Evolutionary conservation across 1,284 basidiomycete species (phyloP), one percentile per base, ranked within the genome.

Genomic region (Moesziomyces antarcticus): DNA sequence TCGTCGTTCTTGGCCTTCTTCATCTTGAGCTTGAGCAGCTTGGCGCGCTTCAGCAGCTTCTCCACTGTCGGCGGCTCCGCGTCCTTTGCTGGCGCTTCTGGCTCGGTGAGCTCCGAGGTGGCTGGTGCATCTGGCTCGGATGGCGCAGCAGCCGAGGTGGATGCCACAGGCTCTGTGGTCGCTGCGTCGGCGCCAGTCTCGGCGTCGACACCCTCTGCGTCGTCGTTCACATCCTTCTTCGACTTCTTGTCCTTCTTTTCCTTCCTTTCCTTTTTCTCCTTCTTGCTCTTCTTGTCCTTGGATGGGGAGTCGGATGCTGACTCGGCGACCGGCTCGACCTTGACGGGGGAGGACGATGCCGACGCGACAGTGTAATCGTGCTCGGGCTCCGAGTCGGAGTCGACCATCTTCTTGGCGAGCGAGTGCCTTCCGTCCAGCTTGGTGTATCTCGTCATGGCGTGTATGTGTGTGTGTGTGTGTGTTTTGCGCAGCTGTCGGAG

Each of bases 21-120:
- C 43, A 73, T 75, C 30, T 83, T 80, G 43, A 77, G 80, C 30
- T 79, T 78, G 46, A 83, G 70, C 45, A 83, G 67, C 59, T 83
- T 83, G 22, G 75, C 73, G 3, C 81, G 72, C 56, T 81, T 81
- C 42, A 82, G 67, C 16, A 82, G 64, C 48, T 69, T 63, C 21
- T 77, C 66, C 5, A 70, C 61, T 20, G 74, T 70, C 5, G 60
- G 57, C 8, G 70, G 70, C 44, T 67, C 58, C 8, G 61, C 54
- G 9, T 50, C 54, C 7, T 42, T 25, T 2, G 37, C 33, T 10
- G 51, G 3, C 24, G 43, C 30, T 14, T 48, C 49, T 4, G 30
- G 6, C 5, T 24, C 37, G 35, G 50, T 41, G 7, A 14, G 27
- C 21, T 46, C 46, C 5, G 45, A 24, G 6, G 46, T 3, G 13